phyloP scores from a whole-genome alignment of 257 asterid genomes.

The Anisodus acutangulus region DNA sequence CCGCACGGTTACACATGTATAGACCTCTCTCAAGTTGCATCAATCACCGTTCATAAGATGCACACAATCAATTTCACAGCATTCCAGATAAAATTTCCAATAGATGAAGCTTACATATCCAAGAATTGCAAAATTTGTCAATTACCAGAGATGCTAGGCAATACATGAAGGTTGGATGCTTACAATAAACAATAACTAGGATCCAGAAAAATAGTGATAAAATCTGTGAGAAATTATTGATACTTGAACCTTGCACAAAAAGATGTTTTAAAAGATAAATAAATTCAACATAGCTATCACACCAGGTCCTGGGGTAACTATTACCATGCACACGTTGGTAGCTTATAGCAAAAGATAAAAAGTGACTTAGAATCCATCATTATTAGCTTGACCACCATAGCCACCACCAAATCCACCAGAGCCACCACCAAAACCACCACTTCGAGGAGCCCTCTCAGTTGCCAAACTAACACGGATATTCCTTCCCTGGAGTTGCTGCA shows the following conservation, averaged over 20 bases:
- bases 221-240: constrained; percentile 7
- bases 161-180: background rate
- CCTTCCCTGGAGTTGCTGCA: constrained; percentile 70
- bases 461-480: constrained; percentile 70
- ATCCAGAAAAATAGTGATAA: background rate
- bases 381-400: constrained; percentile 35
- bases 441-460: constrained; percentile 51
- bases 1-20: no score
- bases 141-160: no score
- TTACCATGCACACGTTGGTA: constrained; percentile 38
- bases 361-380: constrained; percentile 43
- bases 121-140: no score
- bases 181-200: background rate
- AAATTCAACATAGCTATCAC: constrained; percentile 16
- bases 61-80: no score
- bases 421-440: background rate
- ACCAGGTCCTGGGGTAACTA: background rate
- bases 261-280: background rate
- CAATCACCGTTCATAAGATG: no score
- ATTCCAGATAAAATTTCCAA: no score
- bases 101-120: no score
- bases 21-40: no score
- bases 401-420: constrained; percentile 41
- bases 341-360: constrained; percentile 29
- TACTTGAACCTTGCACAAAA: background rate